These are phyloP conservation scores for Cydonia oblonga DNA, from an alignment of 331 rosid genomes.

Conservation along the genomic window DNA sequence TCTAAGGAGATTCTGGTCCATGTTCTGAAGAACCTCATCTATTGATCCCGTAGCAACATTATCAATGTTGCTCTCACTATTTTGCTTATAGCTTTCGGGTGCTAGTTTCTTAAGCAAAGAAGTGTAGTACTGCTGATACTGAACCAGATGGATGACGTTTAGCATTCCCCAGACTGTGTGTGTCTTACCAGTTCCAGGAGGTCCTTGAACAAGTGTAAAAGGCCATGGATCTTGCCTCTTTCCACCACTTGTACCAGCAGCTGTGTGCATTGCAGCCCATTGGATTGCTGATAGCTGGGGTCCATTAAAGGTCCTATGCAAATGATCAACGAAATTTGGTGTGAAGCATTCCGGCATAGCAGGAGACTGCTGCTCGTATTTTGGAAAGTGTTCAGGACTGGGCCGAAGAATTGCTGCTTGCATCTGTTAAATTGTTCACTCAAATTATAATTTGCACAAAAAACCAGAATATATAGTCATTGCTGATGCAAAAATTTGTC, in stretches of 20 bases:
- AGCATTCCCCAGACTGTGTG: constrained; percentile 99
- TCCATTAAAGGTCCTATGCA: constrained; percentile 80
- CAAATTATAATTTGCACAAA: not conserved
- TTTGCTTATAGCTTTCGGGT: constrained; percentile 97
- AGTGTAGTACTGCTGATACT: constrained; percentile 94
- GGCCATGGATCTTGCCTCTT: constrained; percentile 99
- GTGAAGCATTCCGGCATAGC: constrained; percentile 99
- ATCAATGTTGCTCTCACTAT: constrained; percentile 65
- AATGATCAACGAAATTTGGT: constrained; percentile 67
- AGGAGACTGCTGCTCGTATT: constrained; percentile 86
- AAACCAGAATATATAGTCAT: constrained; percentile 1
- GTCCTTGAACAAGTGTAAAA: constrained; percentile 98
- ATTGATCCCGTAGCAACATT: constrained; percentile 65
- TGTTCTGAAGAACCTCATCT: constrained; percentile 94
- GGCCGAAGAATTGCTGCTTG: constrained; percentile 96
- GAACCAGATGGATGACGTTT: constrained; percentile 97
- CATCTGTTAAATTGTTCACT: constrained; percentile 49
- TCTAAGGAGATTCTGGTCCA: constrained; percentile 93
- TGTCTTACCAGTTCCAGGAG: constrained; percentile 99
- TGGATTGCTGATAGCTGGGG: constrained; percentile 96
- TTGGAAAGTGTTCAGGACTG: constrained; percentile 93
- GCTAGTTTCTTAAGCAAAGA: constrained; percentile 95
- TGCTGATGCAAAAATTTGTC: constrained; percentile 3
- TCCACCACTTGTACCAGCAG: constrained; percentile 93
- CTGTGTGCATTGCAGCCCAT: constrained; percentile 98